These are phyloP conservation scores for Exophiala xenobiotica DNA, from an alignment of 2,329 filamentous ascomycete species.

Conservation along the genomic window DNA sequence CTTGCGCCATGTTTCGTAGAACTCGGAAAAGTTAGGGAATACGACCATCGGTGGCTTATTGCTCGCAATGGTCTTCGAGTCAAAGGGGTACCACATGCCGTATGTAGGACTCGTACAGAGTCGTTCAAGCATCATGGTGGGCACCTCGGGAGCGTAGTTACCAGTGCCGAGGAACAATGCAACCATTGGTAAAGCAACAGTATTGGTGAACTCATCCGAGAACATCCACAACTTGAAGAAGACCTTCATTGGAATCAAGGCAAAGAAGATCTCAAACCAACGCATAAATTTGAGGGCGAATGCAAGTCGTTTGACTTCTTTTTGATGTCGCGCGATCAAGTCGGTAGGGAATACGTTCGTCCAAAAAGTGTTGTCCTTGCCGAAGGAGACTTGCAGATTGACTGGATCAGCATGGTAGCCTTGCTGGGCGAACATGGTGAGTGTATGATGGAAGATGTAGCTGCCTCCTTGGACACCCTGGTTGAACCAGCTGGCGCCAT, in stretches of 20 bases:
- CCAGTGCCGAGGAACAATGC: conserved; percentile 73
- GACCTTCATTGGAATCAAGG: conserved; percentile 59
- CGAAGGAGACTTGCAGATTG: conserved; percentile 60
- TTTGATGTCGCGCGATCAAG: conserved; percentile 55
- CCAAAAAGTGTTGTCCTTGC: conserved; percentile 61
- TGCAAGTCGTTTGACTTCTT: conserved; percentile 56
- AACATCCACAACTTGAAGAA: conserved; percentile 69
- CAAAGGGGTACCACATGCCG: conserved; percentile 60
- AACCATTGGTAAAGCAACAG: conserved; percentile 69
- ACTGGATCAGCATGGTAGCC: conserved; percentile 58
- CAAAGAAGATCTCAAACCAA: conserved; percentile 56
- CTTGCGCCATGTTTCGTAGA: conserved; percentile 57
- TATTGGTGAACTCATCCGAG: conserved; percentile 67
- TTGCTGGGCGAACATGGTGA: conserved; percentile 60
- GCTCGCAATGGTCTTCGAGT: conserved; percentile 49
- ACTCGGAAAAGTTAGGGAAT: conserved; percentile 58
- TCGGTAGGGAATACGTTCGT: conserved; percentile 61
- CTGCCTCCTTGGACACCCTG: conserved; percentile 63
- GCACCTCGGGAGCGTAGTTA: conserved; percentile 71
- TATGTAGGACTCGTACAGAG: conserved; percentile 60
- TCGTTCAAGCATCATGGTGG: conserved; percentile 64
- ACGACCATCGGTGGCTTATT: conserved; percentile 60
- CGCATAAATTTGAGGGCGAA: conserved; percentile 57
- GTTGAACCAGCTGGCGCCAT: conserved; percentile 61
- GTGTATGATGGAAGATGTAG: conserved; percentile 61